Evolutionary conservation across 257 asterid genomes (phyloP).

Genomic region (Solanum habrochaites): DNA sequence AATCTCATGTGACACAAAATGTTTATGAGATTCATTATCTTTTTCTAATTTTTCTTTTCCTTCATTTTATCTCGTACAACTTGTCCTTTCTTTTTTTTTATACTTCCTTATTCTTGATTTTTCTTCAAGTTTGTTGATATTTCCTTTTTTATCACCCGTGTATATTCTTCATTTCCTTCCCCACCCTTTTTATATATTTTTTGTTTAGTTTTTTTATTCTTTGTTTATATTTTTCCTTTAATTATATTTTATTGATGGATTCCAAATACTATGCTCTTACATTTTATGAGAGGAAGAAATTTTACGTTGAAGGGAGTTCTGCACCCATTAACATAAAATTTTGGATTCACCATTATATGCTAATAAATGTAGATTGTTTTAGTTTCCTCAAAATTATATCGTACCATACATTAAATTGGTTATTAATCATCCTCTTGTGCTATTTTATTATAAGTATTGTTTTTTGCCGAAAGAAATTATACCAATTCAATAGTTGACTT

Average conservation of each 20-base stretch:
- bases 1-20: background rate
- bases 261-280: background rate
- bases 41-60: background rate
- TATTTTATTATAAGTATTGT: background rate
- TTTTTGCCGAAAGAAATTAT: background rate
- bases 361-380: background rate
- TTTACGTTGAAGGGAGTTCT: background rate
- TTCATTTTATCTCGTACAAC: background rate
- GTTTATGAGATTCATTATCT: background rate
- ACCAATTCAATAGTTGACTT: background rate
- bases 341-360: background rate
- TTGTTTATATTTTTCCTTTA: background rate
- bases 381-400: background rate
- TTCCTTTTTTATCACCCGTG: background rate
- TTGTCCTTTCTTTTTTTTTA: background rate
- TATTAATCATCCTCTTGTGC: background rate
- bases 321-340: background rate
- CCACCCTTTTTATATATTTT: no score
- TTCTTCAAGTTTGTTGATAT: background rate
- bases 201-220: background rate
- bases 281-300: background rate
- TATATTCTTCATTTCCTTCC: background rate
- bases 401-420: background rate
- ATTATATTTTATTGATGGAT: no score
- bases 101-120: background rate